Percentiles rank a stretch among this genome's conserved stretches.
Evolutionary conservation across 371 early-diverging fungal species (phyloP).

Genomic region (Apophysomyces sp.): DNA sequence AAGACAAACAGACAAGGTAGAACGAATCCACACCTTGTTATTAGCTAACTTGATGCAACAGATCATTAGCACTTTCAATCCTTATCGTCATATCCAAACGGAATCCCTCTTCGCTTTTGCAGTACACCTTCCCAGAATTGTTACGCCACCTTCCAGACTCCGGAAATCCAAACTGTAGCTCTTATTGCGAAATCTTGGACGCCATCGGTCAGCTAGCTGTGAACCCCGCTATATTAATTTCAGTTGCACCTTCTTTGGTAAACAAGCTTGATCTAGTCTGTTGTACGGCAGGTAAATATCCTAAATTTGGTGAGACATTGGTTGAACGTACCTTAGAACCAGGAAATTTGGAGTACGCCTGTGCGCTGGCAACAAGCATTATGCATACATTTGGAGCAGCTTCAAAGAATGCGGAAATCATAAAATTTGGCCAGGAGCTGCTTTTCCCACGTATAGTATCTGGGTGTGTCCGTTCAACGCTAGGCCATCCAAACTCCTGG

Average conservation of each 20-base stretch:
- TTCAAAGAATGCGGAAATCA: constrained; percentile 10
- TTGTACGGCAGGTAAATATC: neutral
- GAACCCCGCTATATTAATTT: neutral
- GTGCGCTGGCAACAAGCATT: constrained; percentile 14
- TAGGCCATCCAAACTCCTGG: constrained; percentile 5
- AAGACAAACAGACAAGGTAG: constrained; percentile 12
- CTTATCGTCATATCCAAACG: constrained; percentile 1
- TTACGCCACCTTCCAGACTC: neutral
- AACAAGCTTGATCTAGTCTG: neutral
- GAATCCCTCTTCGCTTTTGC: neutral
- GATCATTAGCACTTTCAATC: neutral
- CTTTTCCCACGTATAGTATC: constrained; percentile 4
- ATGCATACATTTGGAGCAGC: constrained; percentile 13
- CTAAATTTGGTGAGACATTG: neutral
- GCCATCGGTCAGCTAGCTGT: neutral
- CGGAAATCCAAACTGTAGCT: neutral
- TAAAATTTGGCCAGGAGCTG: constrained; percentile 8
- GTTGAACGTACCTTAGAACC: neutral
- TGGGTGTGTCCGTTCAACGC: neutral
- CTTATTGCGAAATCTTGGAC: neutral
- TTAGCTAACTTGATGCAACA: neutral
- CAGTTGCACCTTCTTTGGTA: neutral
- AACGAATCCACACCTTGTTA: neutral
- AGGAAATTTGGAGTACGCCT: constrained; percentile 6
- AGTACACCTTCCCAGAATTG: constrained; percentile 2